These are phyloP conservation scores for Calocybe cyanea DNA, from an alignment of 768 basidiomycete species.

Conservation along the genomic window DNA sequence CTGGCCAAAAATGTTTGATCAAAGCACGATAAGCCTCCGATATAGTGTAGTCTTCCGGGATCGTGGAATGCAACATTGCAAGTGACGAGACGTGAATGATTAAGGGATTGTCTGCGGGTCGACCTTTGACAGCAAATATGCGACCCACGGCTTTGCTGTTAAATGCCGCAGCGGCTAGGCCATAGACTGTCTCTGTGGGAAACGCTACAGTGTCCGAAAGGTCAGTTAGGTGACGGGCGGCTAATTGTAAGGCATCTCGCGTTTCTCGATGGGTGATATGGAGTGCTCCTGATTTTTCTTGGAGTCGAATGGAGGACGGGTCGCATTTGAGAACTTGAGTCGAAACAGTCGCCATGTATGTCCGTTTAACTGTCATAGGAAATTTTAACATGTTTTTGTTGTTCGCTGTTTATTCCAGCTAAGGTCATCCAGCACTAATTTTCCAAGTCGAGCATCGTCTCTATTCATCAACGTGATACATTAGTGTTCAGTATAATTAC, in stretches of 20 bases:
- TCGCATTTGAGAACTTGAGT: constrained; percentile 58
- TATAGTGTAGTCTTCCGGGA: constrained; percentile 62
- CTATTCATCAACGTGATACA: too few species aligned
- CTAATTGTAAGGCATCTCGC: constrained; percentile 47
- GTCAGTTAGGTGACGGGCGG: constrained; percentile 50
- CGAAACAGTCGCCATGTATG: constrained; percentile 18
- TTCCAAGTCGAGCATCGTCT: too few species aligned
- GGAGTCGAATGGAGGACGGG: constrained; percentile 57
- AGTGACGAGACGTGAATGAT: constrained; percentile 93
- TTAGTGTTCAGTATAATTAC: too few species aligned
- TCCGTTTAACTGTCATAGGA: constrained; percentile 27
- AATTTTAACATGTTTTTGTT: constrained; percentile 19
- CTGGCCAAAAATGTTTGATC: constrained; percentile 91
- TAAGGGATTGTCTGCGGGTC: constrained; percentile 93
- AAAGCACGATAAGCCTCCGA: constrained; percentile 67
- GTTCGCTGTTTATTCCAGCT: constrained; percentile 7
- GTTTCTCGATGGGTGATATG: constrained; percentile 49
- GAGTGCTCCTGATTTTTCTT: constrained; percentile 38
- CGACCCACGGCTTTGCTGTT: constrained; percentile 55
- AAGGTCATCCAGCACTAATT: too few species aligned
- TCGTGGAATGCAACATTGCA: constrained; percentile 72
- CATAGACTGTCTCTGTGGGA: constrained; percentile 98
- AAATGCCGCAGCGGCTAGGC: constrained; percentile 86
- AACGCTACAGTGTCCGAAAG: constrained; percentile 69
- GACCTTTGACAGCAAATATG: constrained; percentile 87